Evolutionary conservation across 1,284 basidiomycete species (phyloP).

Genomic region (Marasmius sp.): DNA sequence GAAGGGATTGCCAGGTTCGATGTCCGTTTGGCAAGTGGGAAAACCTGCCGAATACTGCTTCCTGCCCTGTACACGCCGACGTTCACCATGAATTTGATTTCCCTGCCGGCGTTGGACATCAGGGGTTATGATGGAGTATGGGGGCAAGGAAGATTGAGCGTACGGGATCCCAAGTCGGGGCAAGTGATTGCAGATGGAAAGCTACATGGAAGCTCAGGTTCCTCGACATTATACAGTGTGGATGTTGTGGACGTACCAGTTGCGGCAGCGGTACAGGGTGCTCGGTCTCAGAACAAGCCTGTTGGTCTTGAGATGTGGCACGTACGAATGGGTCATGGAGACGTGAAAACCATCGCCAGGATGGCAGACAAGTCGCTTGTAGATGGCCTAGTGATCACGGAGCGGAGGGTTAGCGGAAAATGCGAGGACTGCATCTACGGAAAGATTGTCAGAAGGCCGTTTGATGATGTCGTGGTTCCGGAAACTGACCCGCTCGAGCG

Average conservation of each 20-base stretch:
- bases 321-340: neutral
- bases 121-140: neutral
- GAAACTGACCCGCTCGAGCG: neutral
- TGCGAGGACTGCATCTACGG: neutral
- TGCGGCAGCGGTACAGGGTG: neutral
- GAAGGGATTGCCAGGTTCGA: neutral
- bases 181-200: neutral
- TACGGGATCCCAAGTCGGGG: neutral
- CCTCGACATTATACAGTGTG: neutral
- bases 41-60: neutral
- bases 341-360: neutral
- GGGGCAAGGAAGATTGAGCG: neutral
- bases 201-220: neutral
- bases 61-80: neutral
- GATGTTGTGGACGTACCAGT: neutral
- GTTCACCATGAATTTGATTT: neutral
- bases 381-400: neutral
- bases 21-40: neutral
- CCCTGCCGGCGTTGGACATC: neutral
- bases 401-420: neutral
- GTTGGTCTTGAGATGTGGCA: neutral
- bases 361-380: neutral
- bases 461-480: neutral
- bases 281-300: neutral
- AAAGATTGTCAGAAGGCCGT: neutral